Evolutionary conservation across 140 eudicot genomes (phyloP).

Genomic region (Ambrosia hybrid): DNA sequence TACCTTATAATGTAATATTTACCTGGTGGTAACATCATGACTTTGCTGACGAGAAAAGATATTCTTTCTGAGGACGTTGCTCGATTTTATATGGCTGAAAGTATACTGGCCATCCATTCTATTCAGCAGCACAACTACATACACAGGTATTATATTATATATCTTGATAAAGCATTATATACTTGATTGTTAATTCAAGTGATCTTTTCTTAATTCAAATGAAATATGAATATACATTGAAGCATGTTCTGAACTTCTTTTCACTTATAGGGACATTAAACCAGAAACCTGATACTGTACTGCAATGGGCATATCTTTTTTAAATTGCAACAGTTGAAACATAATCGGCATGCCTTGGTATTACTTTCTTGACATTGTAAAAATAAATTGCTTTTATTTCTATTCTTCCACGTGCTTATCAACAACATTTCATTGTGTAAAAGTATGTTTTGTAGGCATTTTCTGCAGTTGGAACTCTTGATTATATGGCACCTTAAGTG

Average conservation of each 20-base stretch:
- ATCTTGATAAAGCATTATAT: background rate
- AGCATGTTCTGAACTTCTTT: constrained; percentile 24
- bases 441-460: constrained; percentile 57
- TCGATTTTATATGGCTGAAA: constrained; percentile 86
- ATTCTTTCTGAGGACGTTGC: constrained; percentile 90
- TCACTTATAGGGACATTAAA: constrained; percentile 71
- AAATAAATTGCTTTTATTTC: background rate
- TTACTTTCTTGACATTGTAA: constrained; percentile 5
- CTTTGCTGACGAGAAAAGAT: constrained; percentile 87
- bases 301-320: constrained; percentile 87
- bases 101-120: constrained; percentile 81
- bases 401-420: background rate
- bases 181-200: background rate
- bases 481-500: constrained; percentile 96
- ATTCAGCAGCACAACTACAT: constrained; percentile 86
- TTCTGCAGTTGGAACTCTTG: constrained; percentile 95
- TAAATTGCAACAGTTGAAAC: constrained; percentile 88
- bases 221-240: background rate
- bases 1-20: constrained; percentile 94
- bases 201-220: too few relatives aligned
- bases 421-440: constrained; percentile 8
- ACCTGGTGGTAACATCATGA: constrained; percentile 98
- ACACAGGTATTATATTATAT: constrained; percentile 54
- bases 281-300: constrained; percentile 92
- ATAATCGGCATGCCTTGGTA: constrained; percentile 91